Evolutionary conservation across 225 moss, liverwort and hornwort species (phyloP), one percentile per base, ranked within the genome.

Genomic region (Pleurozium schreberi): DNA sequence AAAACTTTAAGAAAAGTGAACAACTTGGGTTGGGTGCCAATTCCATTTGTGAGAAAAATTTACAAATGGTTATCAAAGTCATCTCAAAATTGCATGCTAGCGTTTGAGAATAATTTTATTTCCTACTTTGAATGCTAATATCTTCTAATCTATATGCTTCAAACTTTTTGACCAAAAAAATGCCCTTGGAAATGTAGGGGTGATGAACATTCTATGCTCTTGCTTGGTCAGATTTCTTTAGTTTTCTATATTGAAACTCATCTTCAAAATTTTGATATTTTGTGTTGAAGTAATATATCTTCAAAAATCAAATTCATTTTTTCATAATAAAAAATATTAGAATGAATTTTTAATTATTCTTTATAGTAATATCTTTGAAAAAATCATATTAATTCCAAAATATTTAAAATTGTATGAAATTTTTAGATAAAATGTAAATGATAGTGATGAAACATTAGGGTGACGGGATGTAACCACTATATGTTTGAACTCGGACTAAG

Each of bases 71-170:
- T 3, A 69, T 69, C 7, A 25, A 25, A 42, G 12, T 70, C 70
- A 14, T 43, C 1, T 71, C n/a, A 0, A 27, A 71, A 15, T 71
- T 71, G 9, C 15, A 71, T 14, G 4, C 11, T 1, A 70, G 6
- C 8, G 1, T 14, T 42, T 3, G 5, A 14, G 42, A 23, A 8
- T 3, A 0, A 11, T 38, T 1, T 13, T 18, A 55, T 70, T 5
- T 42, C 0, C 26, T 14, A 12, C 0, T 14, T 14, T 3, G 1
- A 71, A 28, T 70, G 12, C 25, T 26, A 15, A 14, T 26, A 42
- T 70, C 70, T 70, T 70, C 26, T 3, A 43, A 43, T 43, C 4
- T 27, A 0, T 20, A 9, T 0, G 1, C 4, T 0, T 71, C 16
- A 15, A 27, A 26, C 9, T 71, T 71, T 2, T 14, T 40, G 3